A percentile compares a stretch with the other conserved stretches of the same genome.
phyloP scores from a whole-genome alignment of 768 basidiomycete genomes.

The Cyclocybe aegerita region DNA sequence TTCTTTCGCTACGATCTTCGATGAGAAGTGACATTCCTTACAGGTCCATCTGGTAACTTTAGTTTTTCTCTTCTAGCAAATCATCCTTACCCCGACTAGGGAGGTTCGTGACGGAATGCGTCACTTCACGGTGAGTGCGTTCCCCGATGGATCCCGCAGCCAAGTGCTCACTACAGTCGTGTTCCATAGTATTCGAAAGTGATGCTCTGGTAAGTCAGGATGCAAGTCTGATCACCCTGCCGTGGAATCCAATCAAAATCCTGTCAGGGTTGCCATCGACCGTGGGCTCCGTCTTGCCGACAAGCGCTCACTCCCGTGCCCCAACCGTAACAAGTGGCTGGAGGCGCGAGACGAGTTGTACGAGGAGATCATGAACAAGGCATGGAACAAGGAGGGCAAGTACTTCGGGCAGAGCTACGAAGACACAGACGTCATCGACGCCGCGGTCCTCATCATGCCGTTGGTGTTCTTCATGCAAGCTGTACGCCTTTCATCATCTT shows the following conservation, averaged over 20 bases:
- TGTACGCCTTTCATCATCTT: conserved; percentile 37
- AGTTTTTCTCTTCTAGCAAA: background rate
- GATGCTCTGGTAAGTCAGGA: conserved; percentile 74
- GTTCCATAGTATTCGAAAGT: conserved; percentile 18
- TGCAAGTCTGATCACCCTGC: background rate
- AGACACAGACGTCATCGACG: conserved; percentile 77
- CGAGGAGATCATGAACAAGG: conserved; percentile 89
- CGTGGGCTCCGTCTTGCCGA: conserved; percentile 91
- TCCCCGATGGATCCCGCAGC: background rate
- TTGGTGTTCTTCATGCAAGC: conserved; percentile 89
- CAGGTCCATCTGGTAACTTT: conserved; percentile 79
- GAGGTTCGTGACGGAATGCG: conserved; percentile 86
- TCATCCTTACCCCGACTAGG: conserved; percentile 40
- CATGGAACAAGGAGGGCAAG: conserved; percentile 72
- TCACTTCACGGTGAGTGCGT: conserved; percentile 72
- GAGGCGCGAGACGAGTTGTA: conserved; percentile 79
- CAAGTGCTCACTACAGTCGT: conserved; percentile 2
- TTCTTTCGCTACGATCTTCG: background rate
- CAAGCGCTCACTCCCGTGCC: conserved; percentile 90
- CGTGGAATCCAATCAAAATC: background rate
- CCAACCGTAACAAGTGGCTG: conserved; percentile 69
- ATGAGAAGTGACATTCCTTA: background rate
- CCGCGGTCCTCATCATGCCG: conserved; percentile 89
- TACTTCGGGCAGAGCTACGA: conserved; percentile 92
- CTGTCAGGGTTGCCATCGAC: conserved; percentile 86